Base-by-base conservation (phyloP, 306 rosid genomes). In the Lupinus albus region DNA sequence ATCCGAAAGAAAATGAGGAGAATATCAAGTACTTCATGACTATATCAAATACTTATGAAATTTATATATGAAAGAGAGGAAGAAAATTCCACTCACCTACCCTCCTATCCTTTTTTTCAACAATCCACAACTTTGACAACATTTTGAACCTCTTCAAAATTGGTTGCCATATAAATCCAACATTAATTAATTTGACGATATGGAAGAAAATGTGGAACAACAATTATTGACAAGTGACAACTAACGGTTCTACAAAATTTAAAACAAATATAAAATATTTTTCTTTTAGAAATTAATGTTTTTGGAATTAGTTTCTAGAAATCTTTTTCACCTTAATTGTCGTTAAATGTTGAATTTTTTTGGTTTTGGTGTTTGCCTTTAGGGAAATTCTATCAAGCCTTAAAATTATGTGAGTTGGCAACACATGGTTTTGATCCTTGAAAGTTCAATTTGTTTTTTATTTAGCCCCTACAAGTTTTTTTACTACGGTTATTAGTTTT, bases 81-180 rank as follows among this genome's bases (percentile, higher is more conserved):
- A 58, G 70, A 63, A 58, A 57, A 17, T 45, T 69, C 48, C 67
- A 75, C 53, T 49, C 45, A 0, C 3, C 28, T 2, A 0, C 28
- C 1, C 28, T 8, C n/a, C 39, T 35, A 12, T 16, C 25, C 47
- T 15, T 41, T 58, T 58, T 66, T 51, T 65, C 58, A 50, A 76
- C 80, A 66, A 75, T 77, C 79, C 58, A 56, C 70, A 28, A 30
- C 67, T 57, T 80, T 76, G 75, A 70, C 60, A 68, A 79, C 71
- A 71, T 82, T 77, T 51, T 71, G 76, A 74, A 84, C 81, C 83
- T 83, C 82, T 80, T 74, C 83, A 8, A 73, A 70, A 25, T 25
- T 25, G 28, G 28, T 25, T 25, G 28, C 3, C 28, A 25, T 25
- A 25, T 25, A 25, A 0, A 25, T 2, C 28, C 3, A 25, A 25